phyloP scores from a whole-genome alignment of 768 basidiomycete genomes.

The Boletus edulis region DNA sequence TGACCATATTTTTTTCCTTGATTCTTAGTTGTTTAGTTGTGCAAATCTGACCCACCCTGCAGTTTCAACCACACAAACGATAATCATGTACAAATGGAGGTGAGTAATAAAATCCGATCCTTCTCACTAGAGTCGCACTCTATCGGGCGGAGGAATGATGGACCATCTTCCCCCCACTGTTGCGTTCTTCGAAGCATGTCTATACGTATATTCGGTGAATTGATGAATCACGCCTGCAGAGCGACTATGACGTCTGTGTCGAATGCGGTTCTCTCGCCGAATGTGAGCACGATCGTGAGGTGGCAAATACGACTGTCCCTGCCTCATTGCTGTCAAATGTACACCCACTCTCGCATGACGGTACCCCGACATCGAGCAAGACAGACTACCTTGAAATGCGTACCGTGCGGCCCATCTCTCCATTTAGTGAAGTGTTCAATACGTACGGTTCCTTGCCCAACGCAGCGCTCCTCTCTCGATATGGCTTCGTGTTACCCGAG shows the following conservation, averaged over 20 bases:
- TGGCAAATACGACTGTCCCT: slow-evolving; percentile 1
- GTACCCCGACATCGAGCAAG: slow-evolving; percentile 4
- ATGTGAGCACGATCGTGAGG: slow-evolving; percentile 63
- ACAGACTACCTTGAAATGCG: slow-evolving; percentile 67
- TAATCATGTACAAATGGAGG: slow-evolving; percentile 74
- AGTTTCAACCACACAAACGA: slow-evolving; percentile 75
- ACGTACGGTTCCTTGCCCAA: slow-evolving; percentile 72
- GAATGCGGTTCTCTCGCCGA: slow-evolving; percentile 66
- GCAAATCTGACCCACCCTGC: slow-evolving; percentile 15
- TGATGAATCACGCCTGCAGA: slow-evolving; percentile 38
- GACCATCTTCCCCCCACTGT: not conserved
- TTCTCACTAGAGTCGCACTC: slow-evolving; percentile 15
- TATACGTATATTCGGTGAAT: not conserved
- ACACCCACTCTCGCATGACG: slow-evolving; percentile 13
- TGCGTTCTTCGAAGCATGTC: slow-evolving; percentile 3
- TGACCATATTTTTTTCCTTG: not conserved
- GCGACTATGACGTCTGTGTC: slow-evolving; percentile 70
- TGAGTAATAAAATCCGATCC: slow-evolving; percentile 31
- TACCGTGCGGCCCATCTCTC: slow-evolving; percentile 47
- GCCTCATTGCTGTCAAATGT: not conserved
- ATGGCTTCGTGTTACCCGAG: slow-evolving; percentile 73
- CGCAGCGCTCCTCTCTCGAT: slow-evolving; percentile 61
- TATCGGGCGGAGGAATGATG: slow-evolving; percentile 14
- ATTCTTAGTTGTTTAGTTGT: not conserved
- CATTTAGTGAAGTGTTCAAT: slow-evolving; percentile 66